Percentiles rank a stretch among this genome's conserved stretches.
Conservation (phyloP, 371 early-diverging fungal genomes). For the Rhizomucor pusillus region DNA sequence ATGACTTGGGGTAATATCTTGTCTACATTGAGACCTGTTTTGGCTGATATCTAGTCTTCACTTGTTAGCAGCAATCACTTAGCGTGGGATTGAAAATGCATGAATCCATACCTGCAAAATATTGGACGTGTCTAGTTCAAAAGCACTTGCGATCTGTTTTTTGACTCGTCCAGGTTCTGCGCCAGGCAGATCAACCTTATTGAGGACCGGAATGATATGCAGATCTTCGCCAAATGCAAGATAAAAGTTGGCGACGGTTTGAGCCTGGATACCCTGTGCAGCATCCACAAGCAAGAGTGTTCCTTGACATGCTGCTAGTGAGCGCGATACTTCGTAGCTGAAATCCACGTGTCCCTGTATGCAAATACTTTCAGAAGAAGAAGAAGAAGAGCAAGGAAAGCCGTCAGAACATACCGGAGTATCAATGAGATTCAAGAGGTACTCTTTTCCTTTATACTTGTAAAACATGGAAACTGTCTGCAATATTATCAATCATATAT, state of each 20-base stretch:
- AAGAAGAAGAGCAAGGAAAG: not conserved
- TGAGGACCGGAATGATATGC: conserved; percentile 87
- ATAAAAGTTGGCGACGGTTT: conserved; percentile 96
- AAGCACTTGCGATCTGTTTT: conserved; percentile 80
- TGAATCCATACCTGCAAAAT: conserved; percentile 31
- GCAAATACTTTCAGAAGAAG: not conserved
- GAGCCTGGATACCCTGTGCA: conserved; percentile 90
- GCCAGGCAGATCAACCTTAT: conserved; percentile 93
- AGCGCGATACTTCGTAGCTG: conserved; percentile 90
- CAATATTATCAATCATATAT: not conserved
- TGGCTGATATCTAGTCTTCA: conserved; percentile 78
- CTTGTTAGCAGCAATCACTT: not conserved
- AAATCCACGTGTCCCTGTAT: conserved; percentile 79
- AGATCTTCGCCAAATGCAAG: conserved; percentile 90
- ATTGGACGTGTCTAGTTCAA: conserved; percentile 75
- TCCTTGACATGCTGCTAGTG: conserved; percentile 90
- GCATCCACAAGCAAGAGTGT: conserved; percentile 88
- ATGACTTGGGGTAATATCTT: conserved; percentile 76
- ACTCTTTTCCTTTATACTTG: conserved; percentile 66
- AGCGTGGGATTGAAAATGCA: not conserved
- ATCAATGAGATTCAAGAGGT: conserved; percentile 86
- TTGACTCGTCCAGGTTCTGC: conserved; percentile 81
- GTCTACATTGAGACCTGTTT: conserved; percentile 81
- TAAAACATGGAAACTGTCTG: conserved; percentile 89
- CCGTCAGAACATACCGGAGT: conserved; percentile 63